phyloP scores from a whole-genome alignment of 164 flowering plant species.

The Vitis amurensis region DNA sequence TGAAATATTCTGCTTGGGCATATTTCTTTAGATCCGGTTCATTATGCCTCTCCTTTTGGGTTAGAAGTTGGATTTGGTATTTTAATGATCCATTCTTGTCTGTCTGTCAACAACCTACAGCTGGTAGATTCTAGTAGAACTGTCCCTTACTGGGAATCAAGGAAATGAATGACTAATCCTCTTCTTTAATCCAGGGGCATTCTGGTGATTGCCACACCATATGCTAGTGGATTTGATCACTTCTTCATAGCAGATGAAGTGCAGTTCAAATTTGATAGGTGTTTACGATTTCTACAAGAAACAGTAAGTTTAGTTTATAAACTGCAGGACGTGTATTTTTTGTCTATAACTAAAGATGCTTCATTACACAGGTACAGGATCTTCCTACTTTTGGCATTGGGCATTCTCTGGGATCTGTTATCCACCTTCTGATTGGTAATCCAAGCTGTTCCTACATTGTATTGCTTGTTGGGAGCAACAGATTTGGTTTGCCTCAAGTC shows the following conservation, averaged over 20 bases:
- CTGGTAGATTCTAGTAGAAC: not conserved
- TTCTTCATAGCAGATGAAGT: constrained; percentile 94
- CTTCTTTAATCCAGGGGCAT: constrained; percentile 53
- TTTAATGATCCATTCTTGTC: not conserved
- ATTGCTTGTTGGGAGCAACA: not conserved
- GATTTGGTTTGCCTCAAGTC: constrained; percentile 12
- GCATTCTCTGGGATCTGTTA: constrained; percentile 90
- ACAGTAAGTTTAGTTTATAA: constrained; percentile 48
- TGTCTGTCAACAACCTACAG: not conserved
- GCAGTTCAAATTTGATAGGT: constrained; percentile 90
- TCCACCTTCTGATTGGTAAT: constrained; percentile 89
- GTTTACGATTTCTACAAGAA: constrained; percentile 65
- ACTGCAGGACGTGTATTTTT: not conserved
- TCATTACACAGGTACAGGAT: constrained; percentile 47
- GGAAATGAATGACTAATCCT: not conserved
- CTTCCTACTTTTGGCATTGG: constrained; percentile 92
- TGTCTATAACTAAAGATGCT: constrained; percentile 2
- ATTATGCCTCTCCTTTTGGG: not conserved
- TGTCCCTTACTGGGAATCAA: not conserved
- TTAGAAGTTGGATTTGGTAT: not conserved
- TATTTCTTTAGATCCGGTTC: not conserved
- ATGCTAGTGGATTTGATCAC: constrained; percentile 94
- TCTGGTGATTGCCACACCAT: constrained; percentile 92
- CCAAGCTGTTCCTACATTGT: not conserved
- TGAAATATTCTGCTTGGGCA: not conserved